Conservation (phyloP, 106 monocot genomes). For the Dendrobium nobile region DNA sequence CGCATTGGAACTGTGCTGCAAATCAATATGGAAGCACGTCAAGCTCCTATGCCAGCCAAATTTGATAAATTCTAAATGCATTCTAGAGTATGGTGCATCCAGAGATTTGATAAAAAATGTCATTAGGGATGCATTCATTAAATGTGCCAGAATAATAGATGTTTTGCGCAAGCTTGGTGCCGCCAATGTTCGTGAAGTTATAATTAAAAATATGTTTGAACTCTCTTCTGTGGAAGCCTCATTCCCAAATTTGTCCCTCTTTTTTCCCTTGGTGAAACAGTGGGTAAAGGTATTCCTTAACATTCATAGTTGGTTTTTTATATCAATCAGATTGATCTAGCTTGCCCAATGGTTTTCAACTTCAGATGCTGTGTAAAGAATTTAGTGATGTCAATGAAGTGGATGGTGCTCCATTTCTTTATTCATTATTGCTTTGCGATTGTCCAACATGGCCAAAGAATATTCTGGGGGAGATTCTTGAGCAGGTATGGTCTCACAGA, state of each 20-base stretch:
- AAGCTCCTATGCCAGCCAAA: conserved; percentile 11
- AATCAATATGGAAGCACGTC: conserved; percentile 34
- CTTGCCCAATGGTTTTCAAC: conserved; percentile 12
- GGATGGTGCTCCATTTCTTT: conserved; percentile 51
- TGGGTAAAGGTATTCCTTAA: conserved; percentile 79
- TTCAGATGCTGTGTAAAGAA: conserved; percentile 61
- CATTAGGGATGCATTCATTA: conserved; percentile 39
- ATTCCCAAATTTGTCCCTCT: conserved; percentile 22
- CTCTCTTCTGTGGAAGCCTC: conserved; percentile 27
- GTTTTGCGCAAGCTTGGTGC: conserved; percentile 31
- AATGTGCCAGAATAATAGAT: conserved; percentile 36
- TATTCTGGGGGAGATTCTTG: conserved; percentile 46
- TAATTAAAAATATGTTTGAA: conserved; percentile 31
- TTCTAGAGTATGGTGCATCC: not conserved
- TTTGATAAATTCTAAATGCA: conserved; percentile 14
- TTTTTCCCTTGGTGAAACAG: conserved; percentile 49
- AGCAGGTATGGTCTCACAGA: conserved; percentile 47
- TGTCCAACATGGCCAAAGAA: conserved; percentile 24
- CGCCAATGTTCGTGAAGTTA: conserved; percentile 22
- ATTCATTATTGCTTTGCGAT: conserved; percentile 23
- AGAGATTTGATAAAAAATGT: conserved; percentile 24
- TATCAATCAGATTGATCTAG: conserved; percentile 6
- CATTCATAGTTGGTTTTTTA: not conserved
- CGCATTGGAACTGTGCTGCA: conserved; percentile 32
- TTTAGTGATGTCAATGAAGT: conserved; percentile 20